phyloP scores from a whole-genome alignment of 208 protist species.

The Trypanosoma scelopori region DNA sequence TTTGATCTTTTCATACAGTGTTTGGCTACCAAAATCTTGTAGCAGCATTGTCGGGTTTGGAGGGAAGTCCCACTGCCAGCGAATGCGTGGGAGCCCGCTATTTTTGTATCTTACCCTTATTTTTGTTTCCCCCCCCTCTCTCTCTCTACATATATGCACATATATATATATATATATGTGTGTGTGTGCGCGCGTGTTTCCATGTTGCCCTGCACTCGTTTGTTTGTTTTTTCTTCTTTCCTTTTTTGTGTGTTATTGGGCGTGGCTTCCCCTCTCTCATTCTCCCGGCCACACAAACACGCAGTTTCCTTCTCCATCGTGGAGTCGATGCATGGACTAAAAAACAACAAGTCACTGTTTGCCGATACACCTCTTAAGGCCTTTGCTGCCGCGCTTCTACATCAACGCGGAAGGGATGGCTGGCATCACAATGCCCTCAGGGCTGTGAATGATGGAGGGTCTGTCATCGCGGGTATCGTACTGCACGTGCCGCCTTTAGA shows the following conservation, averaged over 20 bases:
- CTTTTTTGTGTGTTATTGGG: too few species aligned
- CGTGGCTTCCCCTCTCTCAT: too few species aligned
- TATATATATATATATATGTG: too few species aligned
- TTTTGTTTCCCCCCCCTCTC: slow-evolving; percentile 21
- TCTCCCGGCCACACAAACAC: too few species aligned
- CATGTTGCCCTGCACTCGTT: background rate
- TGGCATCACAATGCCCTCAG: slow-evolving; percentile 14
- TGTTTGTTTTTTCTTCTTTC: slow-evolving; percentile 13
- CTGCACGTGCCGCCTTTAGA: slow-evolving; percentile 32
- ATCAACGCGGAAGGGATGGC: slow-evolving; percentile 2
- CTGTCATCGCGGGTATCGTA: slow-evolving; percentile 53
- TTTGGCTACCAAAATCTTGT: too few species aligned
- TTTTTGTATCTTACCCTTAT: too few species aligned
- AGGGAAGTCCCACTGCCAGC: background rate
- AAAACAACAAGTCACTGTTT: background rate
- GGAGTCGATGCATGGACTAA: slow-evolving; percentile 8
- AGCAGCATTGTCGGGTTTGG: too few species aligned
- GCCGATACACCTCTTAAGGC: slow-evolving; percentile 19
- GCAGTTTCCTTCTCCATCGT: background rate
- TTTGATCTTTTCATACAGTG: background rate
- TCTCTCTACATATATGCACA: too few species aligned
- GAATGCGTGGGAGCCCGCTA: too few species aligned
- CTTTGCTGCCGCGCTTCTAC: slow-evolving; percentile 19
- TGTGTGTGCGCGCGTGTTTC: background rate
- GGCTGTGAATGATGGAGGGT: slow-evolving; percentile 2